Conservation (phyloP, 768 basidiomycete species). For the Tricholoma terreum region DNA sequence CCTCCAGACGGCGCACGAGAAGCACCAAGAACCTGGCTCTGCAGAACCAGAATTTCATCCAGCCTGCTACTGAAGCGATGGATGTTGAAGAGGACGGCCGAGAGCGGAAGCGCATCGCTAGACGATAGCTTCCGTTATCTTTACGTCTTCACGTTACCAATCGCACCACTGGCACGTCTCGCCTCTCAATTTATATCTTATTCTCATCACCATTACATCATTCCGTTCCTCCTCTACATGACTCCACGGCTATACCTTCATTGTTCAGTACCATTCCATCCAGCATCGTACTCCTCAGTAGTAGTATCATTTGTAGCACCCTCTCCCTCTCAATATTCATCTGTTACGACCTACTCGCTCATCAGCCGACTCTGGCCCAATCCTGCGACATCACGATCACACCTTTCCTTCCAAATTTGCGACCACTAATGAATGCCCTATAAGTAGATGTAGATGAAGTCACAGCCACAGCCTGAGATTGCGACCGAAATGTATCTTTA, state of each 20-base stretch:
- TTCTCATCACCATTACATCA: not conserved
- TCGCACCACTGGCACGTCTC: not conserved
- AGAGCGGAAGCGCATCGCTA: constrained; percentile 70
- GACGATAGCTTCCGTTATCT: constrained; percentile 42
- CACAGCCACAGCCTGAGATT: not conserved
- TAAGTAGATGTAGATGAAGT: not conserved
- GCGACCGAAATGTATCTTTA: not conserved
- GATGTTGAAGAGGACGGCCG: constrained; percentile 75
- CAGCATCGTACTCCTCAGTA: not conserved
- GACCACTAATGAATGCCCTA: not conserved
- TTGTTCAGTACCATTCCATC: not conserved
- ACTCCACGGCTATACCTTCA: not conserved
- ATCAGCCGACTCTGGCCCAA: not conserved
- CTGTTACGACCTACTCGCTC: not conserved
- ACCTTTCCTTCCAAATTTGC: not conserved
- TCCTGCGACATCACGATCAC: not conserved
- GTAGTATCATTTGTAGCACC: not conserved
- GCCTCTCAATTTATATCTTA: not conserved
- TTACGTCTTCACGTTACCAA: not conserved
- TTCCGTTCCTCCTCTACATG: not conserved
- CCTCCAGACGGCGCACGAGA: constrained; percentile 52
- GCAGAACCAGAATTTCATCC: constrained; percentile 37
- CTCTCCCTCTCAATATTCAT: not conserved
- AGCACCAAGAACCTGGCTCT: constrained; percentile 38
- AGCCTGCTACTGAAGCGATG: constrained; percentile 49